phyloP scores from a whole-genome alignment of 495 filamentous ascomycete species.

The Penicillium chermesinum region DNA sequence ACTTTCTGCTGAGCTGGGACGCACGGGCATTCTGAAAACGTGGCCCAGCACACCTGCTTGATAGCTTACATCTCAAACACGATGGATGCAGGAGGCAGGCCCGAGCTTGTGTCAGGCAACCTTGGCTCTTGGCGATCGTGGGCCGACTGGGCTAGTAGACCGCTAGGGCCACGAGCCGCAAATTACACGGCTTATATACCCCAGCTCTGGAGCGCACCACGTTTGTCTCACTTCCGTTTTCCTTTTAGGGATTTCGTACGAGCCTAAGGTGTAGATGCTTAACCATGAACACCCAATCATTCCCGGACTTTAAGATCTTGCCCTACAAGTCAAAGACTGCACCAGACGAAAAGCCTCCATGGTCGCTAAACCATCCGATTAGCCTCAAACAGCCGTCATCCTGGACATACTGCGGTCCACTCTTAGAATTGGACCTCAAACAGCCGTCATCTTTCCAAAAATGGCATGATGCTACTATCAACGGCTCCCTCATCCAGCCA shows the following conservation, averaged over 20 bases:
- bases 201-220: too few relatives aligned
- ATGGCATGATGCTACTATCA: conserved; percentile 18
- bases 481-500: conserved; percentile 10
- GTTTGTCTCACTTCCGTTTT: neutral
- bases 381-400: conserved; percentile 18
- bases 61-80: neutral
- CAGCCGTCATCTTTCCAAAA: conserved; percentile 19
- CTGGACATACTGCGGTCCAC: conserved; percentile 25
- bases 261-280: neutral
- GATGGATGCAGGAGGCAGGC: neutral
- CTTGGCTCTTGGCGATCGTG: too few relatives aligned
- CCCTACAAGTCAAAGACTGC: neutral
- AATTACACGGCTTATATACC: neutral
- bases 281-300: conserved; percentile 6
- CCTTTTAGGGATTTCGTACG: too few relatives aligned
- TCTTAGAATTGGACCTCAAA: conserved; percentile 13
- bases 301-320: conserved; percentile 11
- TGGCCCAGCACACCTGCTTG: neutral
- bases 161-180: neutral
- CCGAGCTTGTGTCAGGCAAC: too few relatives aligned
- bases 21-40: neutral
- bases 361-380: neutral
- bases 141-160: too few relatives aligned
- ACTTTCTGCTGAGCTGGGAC: neutral
- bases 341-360: neutral